Conservation (phyloP, 1,284 basidiomycete genomes). For the Fomitopsis betulina region DNA sequence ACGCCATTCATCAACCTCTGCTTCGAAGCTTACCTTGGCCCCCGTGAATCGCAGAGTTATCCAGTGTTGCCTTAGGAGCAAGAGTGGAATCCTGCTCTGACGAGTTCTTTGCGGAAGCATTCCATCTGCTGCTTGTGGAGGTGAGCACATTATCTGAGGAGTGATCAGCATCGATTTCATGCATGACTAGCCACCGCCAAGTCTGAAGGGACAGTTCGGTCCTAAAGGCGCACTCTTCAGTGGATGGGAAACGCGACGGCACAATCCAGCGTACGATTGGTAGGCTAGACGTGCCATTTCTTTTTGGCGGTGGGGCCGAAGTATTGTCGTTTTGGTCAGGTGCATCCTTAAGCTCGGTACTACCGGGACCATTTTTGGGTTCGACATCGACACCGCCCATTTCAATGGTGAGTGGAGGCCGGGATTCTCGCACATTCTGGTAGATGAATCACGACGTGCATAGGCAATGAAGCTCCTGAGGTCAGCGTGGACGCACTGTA, state of each 20-base stretch:
- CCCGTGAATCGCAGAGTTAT: conserved; percentile 64
- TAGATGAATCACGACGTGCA: neutral
- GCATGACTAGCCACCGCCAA: conserved; percentile 61
- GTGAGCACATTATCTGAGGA: conserved; percentile 38
- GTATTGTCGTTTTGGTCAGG: conserved; percentile 40
- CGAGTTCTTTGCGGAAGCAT: conserved; percentile 92
- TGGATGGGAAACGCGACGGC: conserved; percentile 92
- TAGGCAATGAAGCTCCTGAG: conserved; percentile 88
- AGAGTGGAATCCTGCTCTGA: conserved; percentile 79
- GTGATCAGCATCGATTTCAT: neutral
- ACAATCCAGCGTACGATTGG: conserved; percentile 92
- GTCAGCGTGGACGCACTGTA: conserved; percentile 70
- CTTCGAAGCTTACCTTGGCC: neutral
- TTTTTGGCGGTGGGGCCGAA: neutral
- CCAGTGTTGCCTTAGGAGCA: conserved; percentile 83
- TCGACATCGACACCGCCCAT: conserved; percentile 94
- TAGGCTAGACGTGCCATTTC: conserved; percentile 30
- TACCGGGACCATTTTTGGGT: conserved; percentile 73
- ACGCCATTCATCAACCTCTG: neutral
- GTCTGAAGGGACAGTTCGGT: conserved; percentile 91
- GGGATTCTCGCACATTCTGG: neutral
- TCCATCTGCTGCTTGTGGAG: conserved; percentile 79
- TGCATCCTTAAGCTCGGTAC: conserved; percentile 89
- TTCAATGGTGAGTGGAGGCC: conserved; percentile 63
- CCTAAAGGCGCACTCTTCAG: conserved; percentile 93